Evolutionary conservation across 306 rosid genomes (phyloP), one percentile per base, ranked within the genome.

Genomic region (Fragaria vesca): DNA sequence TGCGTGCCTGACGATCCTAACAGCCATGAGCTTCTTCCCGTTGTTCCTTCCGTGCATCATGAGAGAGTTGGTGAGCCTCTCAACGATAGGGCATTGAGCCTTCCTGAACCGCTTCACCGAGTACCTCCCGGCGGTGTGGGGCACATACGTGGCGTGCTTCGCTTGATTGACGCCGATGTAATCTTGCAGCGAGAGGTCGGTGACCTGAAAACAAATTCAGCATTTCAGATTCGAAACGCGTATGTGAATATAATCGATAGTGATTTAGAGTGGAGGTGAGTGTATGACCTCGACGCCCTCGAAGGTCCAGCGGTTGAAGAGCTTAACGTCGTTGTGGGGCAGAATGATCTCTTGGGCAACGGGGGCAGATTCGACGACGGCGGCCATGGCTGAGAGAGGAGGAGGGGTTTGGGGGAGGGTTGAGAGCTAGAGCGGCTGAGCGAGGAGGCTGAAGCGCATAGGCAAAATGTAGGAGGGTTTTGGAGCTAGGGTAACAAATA

Each of bases 31-130:
- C 76, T 72, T 72, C 66, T 72, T 72, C 6, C 76, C 76, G 7
- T 72, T 72, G 66, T 72, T 72, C 12, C 76, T 5, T n/a, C 76
- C 76, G n/a, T 72, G 76, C 76, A 72, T 72, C 76, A 72, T 72
- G 42, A 72, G 76, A 11, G 76, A 72, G 76, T 72, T 72, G 1
- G 76, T 72, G 20, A 72, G 76, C 76, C 76, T 72, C 66, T 72
- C 76, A 5, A 72, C 21, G 30, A 72, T 72, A 0, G 76, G 76
- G 50, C 76, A 72, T 50, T 72, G 76, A 24, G 76, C 76, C 76
- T 72, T 72, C 66, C 76, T 54, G 76, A 72, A 72, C 5, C 76
- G 76, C 76, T 72, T 72, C 50, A 34, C 50, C 2, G 76, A 72
- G 50, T 72, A 72, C 66, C 76, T 34, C 36, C 76, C 76, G 21